Conservation (phyloP, 169 alveolate genomes). For the Cryptosporidium sp. region DNA sequence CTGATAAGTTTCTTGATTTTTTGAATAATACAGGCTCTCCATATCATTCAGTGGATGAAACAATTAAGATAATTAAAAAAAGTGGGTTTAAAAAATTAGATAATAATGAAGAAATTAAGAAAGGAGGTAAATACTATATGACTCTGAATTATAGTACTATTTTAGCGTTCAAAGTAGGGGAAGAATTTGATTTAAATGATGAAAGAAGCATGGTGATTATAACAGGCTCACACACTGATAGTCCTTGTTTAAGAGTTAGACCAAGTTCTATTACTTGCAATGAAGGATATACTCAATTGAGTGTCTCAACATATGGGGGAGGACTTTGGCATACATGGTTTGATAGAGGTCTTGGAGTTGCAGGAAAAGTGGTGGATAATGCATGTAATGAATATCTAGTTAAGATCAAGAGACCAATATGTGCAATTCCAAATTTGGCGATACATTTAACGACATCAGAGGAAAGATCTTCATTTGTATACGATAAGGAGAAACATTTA, state of each 20-base stretch:
- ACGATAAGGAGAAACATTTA: conserved; percentile 89
- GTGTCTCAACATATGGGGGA: conserved; percentile 94
- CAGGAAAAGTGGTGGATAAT: conserved; percentile 93
- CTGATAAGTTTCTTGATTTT: conserved; percentile 79
- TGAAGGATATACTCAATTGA: conserved; percentile 87
- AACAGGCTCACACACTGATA: conserved; percentile 92
- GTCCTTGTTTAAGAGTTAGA: conserved; percentile 94
- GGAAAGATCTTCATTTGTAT: conserved; percentile 86
- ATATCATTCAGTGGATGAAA: conserved; percentile 82
- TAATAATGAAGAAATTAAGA: conserved; percentile 76
- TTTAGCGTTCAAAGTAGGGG: conserved; percentile 92
- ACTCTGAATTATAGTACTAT: conserved; percentile 90
- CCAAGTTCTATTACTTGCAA: conserved; percentile 88
- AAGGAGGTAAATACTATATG: conserved; percentile 88
- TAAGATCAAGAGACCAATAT: conserved; percentile 89
- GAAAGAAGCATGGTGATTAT: conserved; percentile 69
- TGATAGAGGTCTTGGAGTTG: conserved; percentile 95
- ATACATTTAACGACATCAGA: conserved; percentile 91
- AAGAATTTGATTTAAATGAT: conserved; percentile 78
- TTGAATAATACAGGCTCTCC: conserved; percentile 86
- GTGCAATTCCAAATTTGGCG: conserved; percentile 94
- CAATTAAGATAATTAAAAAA: conserved; percentile 62
- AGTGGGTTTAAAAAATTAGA: conserved; percentile 77
- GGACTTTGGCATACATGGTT: conserved; percentile 99
- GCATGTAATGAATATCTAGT: conserved; percentile 88